Percentiles rank a stretch among this genome's conserved stretches.
Evolutionary conservation across 192 early-diverging fungal species (phyloP).

Genomic region (Backusella australiensis): DNA sequence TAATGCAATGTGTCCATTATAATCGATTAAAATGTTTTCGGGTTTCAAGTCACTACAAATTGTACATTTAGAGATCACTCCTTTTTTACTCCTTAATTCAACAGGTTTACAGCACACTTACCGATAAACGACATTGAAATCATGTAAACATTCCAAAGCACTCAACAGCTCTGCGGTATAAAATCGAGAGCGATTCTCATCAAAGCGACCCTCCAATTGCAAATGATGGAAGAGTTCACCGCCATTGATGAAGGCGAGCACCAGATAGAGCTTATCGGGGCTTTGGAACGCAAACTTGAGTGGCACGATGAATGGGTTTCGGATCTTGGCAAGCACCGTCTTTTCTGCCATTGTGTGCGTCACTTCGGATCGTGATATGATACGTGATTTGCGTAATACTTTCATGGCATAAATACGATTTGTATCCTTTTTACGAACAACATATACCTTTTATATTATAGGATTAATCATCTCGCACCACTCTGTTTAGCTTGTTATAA

Average conservation of each 20-base stretch:
- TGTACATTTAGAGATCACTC: background rate
- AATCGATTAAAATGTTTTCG: constrained; percentile 94
- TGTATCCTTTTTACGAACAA: constrained; percentile 90
- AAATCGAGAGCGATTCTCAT: constrained; percentile 86
- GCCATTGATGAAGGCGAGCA: constrained; percentile 93
- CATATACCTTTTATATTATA: constrained; percentile 60
- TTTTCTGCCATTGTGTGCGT: constrained; percentile 93
- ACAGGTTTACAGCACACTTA: constrained; percentile 33
- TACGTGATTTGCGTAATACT: constrained; percentile 89
- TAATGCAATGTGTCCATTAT: constrained; percentile 90
- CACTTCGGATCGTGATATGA: constrained; percentile 90
- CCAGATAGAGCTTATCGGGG: constrained; percentile 92
- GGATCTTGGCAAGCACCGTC: constrained; percentile 85
- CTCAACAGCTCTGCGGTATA: constrained; percentile 91
- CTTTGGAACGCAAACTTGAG: constrained; percentile 95
- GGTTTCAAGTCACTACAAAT: constrained; percentile 83
- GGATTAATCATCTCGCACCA: background rate
- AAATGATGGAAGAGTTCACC: constrained; percentile 97
- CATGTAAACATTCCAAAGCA: constrained; percentile 91
- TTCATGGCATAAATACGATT: constrained; percentile 98
- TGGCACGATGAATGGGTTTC: constrained; percentile 92
- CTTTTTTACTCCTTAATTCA: background rate
- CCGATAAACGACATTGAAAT: constrained; percentile 82
- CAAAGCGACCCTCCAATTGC: constrained; percentile 84
- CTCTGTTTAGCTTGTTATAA: background rate